phyloP scores from a whole-genome alignment of 1,139 yeast species.

The Zygosaccharomyces sapae region DNA sequence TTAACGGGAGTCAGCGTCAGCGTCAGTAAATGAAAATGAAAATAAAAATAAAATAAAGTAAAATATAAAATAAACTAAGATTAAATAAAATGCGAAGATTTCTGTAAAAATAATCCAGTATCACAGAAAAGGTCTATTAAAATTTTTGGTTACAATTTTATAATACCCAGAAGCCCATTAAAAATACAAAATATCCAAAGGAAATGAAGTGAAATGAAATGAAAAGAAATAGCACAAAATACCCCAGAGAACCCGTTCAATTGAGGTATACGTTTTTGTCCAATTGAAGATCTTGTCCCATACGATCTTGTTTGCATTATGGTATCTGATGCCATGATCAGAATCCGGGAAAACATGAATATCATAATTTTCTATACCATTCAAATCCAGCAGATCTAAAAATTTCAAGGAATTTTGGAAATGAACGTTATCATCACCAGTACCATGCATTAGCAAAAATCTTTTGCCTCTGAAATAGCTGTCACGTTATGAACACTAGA shows the following conservation, averaged over 20 bases:
- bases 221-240: too few relatives aligned
- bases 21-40: background rate
- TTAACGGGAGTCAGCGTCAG: constrained; percentile 6
- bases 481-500: constrained; percentile 52
- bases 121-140: too few relatives aligned
- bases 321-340: constrained; percentile 66
- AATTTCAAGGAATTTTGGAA: constrained; percentile 66
- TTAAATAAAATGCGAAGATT: background rate
- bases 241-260: background rate
- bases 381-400: constrained; percentile 56
- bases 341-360: constrained; percentile 75
- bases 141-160: background rate
- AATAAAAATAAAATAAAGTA: too few relatives aligned
- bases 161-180: constrained; percentile 4
- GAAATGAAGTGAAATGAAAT: background rate
- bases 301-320: constrained; percentile 63
- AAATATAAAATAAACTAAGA: background rate
- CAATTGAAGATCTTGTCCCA: constrained; percentile 61
- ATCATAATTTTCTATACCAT: constrained; percentile 63
- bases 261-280: constrained; percentile 49
- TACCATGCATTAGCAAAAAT: constrained; percentile 71
- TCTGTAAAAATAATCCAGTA: too few relatives aligned
- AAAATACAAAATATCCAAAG: too few relatives aligned
- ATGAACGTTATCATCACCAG: constrained; percentile 82
- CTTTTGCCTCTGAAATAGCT: constrained; percentile 46